These are phyloP conservation scores for Suillus decipiens DNA, from an alignment of 768 basidiomycete species.

Conservation along the genomic window DNA sequence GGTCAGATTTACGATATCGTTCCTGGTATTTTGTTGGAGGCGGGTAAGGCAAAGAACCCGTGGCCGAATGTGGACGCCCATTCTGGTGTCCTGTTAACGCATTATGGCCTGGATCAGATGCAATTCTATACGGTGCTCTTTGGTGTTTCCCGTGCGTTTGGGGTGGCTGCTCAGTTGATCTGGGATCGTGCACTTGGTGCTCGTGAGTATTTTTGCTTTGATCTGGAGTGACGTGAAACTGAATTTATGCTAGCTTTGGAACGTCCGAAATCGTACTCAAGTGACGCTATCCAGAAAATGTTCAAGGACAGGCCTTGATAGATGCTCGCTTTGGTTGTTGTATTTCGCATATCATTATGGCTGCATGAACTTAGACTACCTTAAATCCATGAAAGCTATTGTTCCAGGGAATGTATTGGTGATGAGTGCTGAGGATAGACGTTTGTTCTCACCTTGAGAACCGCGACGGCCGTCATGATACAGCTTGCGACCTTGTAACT, in stretches of 20 bases:
- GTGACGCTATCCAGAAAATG: conserved; percentile 74
- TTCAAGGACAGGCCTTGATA: conserved; percentile 48
- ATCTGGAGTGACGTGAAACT: not conserved
- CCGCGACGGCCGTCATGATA: too few relatives aligned
- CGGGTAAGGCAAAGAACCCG: conserved; percentile 91
- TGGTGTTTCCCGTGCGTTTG: conserved; percentile 93
- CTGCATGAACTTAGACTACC: conserved; percentile 3
- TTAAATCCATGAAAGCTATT: conserved; percentile 4
- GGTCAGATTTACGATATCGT: conserved; percentile 87
- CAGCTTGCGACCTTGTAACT: too few relatives aligned
- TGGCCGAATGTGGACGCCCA: conserved; percentile 99
- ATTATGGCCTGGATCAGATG: conserved; percentile 89
- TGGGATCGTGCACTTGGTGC: conserved; percentile 94
- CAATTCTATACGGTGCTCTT: conserved; percentile 97
- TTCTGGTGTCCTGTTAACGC: conserved; percentile 84
- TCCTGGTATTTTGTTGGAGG: conserved; percentile 88
- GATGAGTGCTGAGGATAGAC: not conserved
- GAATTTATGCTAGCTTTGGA: conserved; percentile 62
- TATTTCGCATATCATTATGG: conserved; percentile 5
- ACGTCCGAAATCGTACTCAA: conserved; percentile 91
- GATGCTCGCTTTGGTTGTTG: not conserved
- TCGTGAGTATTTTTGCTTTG: conserved; percentile 51
- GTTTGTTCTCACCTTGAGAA: not conserved
- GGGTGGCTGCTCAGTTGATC: conserved; percentile 85
- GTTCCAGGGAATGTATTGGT: not conserved